Evolutionary conservation across 495 filamentous ascomycete genomes (phyloP).

Genomic region (Podospora didyma): DNA sequence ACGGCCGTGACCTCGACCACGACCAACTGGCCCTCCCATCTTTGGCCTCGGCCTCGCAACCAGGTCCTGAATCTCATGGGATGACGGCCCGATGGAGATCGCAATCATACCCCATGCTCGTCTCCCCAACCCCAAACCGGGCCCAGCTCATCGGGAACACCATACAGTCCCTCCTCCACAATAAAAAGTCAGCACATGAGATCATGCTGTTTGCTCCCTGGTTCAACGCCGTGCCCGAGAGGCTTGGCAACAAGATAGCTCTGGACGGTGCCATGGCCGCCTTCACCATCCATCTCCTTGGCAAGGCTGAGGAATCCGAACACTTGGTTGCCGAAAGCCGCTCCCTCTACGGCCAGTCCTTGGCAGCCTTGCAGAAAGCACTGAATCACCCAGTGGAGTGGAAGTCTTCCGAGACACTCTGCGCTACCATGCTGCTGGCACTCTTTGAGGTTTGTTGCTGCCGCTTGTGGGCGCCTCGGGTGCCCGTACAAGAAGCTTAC

Average conservation of each 20-base stretch:
- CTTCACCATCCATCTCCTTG: constrained; percentile 14
- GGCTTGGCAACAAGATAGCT: constrained; percentile 9
- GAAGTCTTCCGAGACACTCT: constrained; percentile 17
- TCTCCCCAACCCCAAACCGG: constrained; percentile 1
- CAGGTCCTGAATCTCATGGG: too few relatives aligned
- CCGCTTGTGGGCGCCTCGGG: neutral
- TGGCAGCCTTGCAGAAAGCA: constrained; percentile 12
- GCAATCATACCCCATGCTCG: neutral
- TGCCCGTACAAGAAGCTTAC: neutral
- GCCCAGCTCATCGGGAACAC: constrained; percentile 12
- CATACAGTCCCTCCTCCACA: constrained; percentile 11
- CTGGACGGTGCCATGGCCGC: constrained; percentile 18
- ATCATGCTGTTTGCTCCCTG: constrained; percentile 8
- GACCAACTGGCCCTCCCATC: too few relatives aligned
- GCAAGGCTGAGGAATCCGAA: constrained; percentile 6
- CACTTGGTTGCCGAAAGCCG: constrained; percentile 11
- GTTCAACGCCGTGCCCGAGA: constrained; percentile 9
- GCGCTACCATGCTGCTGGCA: constrained; percentile 13
- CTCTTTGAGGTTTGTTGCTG: constrained; percentile 5
- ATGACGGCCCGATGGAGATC: too few relatives aligned
- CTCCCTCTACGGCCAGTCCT: constrained; percentile 15
- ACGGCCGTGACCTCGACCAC: neutral
- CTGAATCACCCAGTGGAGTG: constrained; percentile 16
- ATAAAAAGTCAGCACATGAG: neutral
- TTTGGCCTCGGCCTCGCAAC: too few relatives aligned